Conservation (phyloP, 1,284 basidiomycete genomes). For the Veloboletus limbatus region DNA sequence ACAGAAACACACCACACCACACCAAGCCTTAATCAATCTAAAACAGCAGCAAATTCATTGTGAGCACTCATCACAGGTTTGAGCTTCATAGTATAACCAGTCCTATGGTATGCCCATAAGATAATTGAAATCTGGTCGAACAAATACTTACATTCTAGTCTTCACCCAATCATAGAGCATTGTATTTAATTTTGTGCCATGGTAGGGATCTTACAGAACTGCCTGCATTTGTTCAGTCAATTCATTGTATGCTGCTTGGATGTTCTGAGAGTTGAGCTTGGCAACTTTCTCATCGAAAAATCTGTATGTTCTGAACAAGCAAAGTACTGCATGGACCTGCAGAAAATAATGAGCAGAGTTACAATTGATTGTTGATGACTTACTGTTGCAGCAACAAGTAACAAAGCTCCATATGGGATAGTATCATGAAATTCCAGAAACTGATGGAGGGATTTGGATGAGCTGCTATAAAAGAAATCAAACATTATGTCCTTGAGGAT, state of each 20-base stretch:
- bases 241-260: not conserved
- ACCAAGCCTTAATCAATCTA: too few species aligned
- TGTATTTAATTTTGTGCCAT: not conserved
- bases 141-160: constrained; percentile 1
- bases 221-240: not conserved
- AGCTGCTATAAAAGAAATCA: not conserved
- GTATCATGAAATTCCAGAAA: constrained; percentile 1
- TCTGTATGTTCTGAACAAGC: not conserved
- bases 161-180: constrained; percentile 3
- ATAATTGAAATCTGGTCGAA: too few species aligned
- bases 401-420: not conserved
- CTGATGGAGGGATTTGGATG: not conserved
- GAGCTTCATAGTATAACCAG: not conserved
- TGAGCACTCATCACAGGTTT: not conserved
- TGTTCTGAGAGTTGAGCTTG: not conserved
- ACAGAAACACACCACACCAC: too few species aligned
- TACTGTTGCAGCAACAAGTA: not conserved
- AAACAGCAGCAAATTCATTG: not conserved
- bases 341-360: too few species aligned
- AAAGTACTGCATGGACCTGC: not conserved
- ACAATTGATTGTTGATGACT: too few species aligned
- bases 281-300: not conserved
- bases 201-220: constrained; percentile 1
- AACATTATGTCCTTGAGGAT: not conserved
- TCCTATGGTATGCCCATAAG: not conserved